phyloP scores from a whole-genome alignment of 495 filamentous ascomycete genomes.

The Pseudevernia furfuracea region DNA sequence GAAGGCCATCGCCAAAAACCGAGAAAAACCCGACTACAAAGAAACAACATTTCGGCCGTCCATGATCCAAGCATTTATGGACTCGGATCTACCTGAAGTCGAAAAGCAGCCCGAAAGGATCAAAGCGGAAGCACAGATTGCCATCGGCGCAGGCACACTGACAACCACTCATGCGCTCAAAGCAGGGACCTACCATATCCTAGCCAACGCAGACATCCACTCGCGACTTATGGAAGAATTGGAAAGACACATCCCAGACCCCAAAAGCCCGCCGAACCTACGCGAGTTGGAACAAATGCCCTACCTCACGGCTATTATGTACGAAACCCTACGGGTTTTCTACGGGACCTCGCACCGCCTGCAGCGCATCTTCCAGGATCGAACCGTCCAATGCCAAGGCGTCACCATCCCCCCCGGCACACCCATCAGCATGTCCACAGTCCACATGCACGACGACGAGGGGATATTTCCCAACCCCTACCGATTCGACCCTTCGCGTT shows the following conservation, averaged over 20 bases:
- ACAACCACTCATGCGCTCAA: conserved; percentile 40
- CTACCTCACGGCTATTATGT: conserved; percentile 37
- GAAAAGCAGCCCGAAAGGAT: conserved; percentile 27
- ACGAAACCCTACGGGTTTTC: conserved; percentile 38
- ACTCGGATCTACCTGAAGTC: conserved; percentile 19
- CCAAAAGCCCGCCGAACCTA: conserved; percentile 21
- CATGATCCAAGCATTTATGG: conserved; percentile 20
- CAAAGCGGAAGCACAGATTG: conserved; percentile 36
- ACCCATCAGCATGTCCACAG: conserved; percentile 32
- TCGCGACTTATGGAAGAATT: conserved; percentile 26
- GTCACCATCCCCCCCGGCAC: conserved; percentile 33
- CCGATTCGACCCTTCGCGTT: conserved; percentile 23
- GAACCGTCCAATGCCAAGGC: conserved; percentile 25
- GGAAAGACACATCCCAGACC: conserved; percentile 25
- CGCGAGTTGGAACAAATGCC: conserved; percentile 32
- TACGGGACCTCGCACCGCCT: conserved; percentile 29
- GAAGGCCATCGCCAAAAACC: background rate
- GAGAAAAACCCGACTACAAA: conserved; percentile 13
- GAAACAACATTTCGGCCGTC: conserved; percentile 17
- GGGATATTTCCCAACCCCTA: conserved; percentile 24
- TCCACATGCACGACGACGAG: conserved; percentile 27
- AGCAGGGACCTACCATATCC: conserved; percentile 25
- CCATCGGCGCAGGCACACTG: conserved; percentile 43
- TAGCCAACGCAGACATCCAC: conserved; percentile 26
- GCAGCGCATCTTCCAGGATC: conserved; percentile 26